A percentile compares a stretch with the other conserved stretches of the same genome.
Conservation (phyloP, 2,329 filamentous ascomycete species). For the Calonectria hawksworthii region DNA sequence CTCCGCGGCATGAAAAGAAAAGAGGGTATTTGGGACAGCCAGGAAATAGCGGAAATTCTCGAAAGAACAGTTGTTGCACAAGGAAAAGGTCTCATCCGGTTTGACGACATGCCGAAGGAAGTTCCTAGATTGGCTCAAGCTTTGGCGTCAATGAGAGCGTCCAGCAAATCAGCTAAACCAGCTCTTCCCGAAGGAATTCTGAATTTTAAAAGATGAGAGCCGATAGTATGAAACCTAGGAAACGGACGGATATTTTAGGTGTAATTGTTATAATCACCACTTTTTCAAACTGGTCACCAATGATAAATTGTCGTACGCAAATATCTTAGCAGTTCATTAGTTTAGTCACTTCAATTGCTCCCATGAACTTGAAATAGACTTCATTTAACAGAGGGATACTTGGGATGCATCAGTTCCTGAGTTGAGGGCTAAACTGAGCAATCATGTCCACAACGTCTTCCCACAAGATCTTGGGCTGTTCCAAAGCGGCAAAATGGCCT, state of each 20-base stretch:
- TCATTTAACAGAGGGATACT: too few relatives aligned
- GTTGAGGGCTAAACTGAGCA: neutral
- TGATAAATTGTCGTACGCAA: neutral
- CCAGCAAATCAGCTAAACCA: neutral
- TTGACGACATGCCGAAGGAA: slow-evolving; percentile 1
- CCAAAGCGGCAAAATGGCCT: neutral
- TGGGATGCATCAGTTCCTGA: too few relatives aligned
- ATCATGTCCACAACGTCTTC: neutral
- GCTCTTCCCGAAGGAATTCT: neutral
- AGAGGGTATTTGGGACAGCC: slow-evolving; percentile 2
- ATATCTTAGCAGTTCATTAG: neutral
- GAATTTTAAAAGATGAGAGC: neutral
- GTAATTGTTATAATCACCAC: neutral
- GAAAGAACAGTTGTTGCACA: neutral
- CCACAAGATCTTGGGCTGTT: neutral
- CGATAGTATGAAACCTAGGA: neutral
- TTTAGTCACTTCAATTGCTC: too few relatives aligned
- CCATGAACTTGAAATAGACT: neutral
- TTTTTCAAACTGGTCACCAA: neutral
- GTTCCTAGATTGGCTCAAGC: neutral
- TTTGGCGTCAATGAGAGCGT: neutral
- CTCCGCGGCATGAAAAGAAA: neutral
- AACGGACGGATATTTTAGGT: neutral
- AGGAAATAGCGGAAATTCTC: neutral
- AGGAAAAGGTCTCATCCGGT: neutral